These are phyloP conservation scores for Diaporthe batatas DNA, from an alignment of 2,329 filamentous ascomycete species.

Conservation along the genomic window DNA sequence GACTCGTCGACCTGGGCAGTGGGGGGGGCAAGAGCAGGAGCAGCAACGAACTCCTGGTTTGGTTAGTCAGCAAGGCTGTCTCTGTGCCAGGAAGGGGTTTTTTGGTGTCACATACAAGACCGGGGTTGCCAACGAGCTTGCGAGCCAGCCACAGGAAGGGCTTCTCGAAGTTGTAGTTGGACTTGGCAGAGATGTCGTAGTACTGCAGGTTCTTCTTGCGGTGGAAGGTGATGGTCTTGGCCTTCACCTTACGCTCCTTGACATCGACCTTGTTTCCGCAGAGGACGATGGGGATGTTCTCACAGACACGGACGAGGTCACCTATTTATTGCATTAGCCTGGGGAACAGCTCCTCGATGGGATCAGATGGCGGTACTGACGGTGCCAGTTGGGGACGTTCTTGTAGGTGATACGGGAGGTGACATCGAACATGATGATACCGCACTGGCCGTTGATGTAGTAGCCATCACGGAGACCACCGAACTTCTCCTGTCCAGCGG, in stretches of 20 bases:
- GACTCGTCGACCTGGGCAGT: slow-evolving; percentile 90
- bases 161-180: slow-evolving; percentile 99
- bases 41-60: slow-evolving; percentile 93
- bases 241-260: slow-evolving; percentile 99
- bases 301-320: slow-evolving; percentile 98
- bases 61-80: slow-evolving; percentile 46
- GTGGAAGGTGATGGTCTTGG: slow-evolving; percentile 99
- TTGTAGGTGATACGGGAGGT: slow-evolving; percentile 99
- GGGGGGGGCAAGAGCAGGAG: slow-evolving; percentile 92
- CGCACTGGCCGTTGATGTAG: slow-evolving; percentile 99
- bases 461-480: slow-evolving; percentile 99
- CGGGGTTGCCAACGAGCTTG: slow-evolving; percentile 96
- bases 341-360: neutral
- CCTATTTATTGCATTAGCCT: slow-evolving; percentile 64
- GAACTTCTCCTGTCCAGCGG: slow-evolving; percentile 99
- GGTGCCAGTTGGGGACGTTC: slow-evolving; percentile 99
- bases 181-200: slow-evolving; percentile 99
- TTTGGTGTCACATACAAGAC: slow-evolving; percentile 73
- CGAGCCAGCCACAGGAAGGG: slow-evolving; percentile 99
- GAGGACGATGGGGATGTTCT: slow-evolving; percentile 98
- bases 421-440: slow-evolving; percentile 99
- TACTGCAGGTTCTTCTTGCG: slow-evolving; percentile 99
- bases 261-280: slow-evolving; percentile 99
- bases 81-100: neutral
- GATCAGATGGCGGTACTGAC: slow-evolving; percentile 69